A percentile compares a stretch with the other conserved stretches of the same genome.
phyloP scores from a whole-genome alignment of 2,329 filamentous ascomycete species.

The Colletotrichum kahawae region DNA sequence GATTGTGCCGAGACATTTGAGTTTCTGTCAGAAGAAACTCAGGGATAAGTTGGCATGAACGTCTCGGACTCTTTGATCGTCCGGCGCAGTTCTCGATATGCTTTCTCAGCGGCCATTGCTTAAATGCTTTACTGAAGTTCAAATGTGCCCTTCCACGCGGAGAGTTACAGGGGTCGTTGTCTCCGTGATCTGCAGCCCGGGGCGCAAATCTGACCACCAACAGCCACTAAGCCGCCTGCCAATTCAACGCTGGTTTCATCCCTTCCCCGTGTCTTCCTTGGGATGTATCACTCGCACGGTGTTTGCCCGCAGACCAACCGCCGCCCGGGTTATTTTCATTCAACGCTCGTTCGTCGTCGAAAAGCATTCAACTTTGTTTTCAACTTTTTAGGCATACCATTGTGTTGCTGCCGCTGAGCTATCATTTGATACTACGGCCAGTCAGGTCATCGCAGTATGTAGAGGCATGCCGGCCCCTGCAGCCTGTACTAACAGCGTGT shows the following conservation, averaged over 20 bases:
- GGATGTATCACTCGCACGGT: conserved; percentile 3
- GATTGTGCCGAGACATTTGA: background rate
- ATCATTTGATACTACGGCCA: too few species aligned
- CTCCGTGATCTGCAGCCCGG: background rate
- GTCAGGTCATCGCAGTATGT: too few species aligned
- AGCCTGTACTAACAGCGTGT: background rate
- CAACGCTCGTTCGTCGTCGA: background rate
- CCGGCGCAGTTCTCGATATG: background rate
- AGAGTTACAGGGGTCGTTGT: background rate
- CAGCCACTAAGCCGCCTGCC: background rate
- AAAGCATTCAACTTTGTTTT: background rate
- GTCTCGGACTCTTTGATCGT: background rate
- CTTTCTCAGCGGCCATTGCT: background rate
- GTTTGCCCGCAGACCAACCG: background rate
- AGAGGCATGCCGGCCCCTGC: fast-evolving
- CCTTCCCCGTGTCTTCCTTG: background rate
- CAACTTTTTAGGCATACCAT: background rate
- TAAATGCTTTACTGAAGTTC: background rate
- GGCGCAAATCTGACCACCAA: background rate
- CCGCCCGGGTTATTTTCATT: background rate
- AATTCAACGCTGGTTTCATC: background rate
- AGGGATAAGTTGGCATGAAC: background rate
- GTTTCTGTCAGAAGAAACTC: background rate
- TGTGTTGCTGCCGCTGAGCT: too few species aligned
- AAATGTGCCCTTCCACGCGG: background rate